These are phyloP conservation scores for Piper longum DNA, from an alignment of 164 flowering plant genomes.

Conservation along the genomic window DNA sequence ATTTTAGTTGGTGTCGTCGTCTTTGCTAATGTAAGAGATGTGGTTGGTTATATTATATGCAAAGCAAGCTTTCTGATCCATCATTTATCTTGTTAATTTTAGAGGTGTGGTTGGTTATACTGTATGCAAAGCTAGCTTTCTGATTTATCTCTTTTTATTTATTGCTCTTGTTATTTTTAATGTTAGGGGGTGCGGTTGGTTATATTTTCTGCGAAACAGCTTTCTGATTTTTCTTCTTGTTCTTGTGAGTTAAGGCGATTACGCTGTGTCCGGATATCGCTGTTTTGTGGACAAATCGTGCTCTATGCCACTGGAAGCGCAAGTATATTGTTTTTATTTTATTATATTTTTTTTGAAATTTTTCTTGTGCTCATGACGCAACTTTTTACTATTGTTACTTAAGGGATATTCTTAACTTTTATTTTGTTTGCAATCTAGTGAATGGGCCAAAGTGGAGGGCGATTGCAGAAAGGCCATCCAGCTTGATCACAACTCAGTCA, in stretches of 20 bases:
- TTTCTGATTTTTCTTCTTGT: not conserved
- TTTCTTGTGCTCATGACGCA: not conserved
- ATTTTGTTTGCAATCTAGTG: conserved; percentile 15
- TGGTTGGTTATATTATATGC: too few species aligned
- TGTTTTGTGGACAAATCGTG: conserved; percentile 84
- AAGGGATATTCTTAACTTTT: not conserved
- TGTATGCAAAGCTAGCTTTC: too few species aligned
- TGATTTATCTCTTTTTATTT: too few species aligned
- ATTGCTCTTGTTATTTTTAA: not conserved
- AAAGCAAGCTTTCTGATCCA: too few species aligned
- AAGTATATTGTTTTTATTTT: conserved; percentile 33
- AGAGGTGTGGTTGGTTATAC: too few species aligned
- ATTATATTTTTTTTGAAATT: not conserved
- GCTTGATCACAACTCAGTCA: conserved; percentile 54
- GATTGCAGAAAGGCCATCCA: conserved; percentile 63
- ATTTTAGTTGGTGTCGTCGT: too few species aligned
- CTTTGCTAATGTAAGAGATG: too few species aligned
- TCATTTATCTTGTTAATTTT: too few species aligned
- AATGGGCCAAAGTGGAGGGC: conserved; percentile 60
- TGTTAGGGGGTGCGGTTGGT: not conserved
- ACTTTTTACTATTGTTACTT: not conserved
- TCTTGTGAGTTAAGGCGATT: conserved; percentile 39
- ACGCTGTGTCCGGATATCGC: conserved; percentile 68
- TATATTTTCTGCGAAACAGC: not conserved
- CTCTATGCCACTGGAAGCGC: conserved; percentile 68